Base-by-base conservation (phyloP, 2,329 filamentous ascomycete genomes). In the Eurotiales sp. region DNA sequence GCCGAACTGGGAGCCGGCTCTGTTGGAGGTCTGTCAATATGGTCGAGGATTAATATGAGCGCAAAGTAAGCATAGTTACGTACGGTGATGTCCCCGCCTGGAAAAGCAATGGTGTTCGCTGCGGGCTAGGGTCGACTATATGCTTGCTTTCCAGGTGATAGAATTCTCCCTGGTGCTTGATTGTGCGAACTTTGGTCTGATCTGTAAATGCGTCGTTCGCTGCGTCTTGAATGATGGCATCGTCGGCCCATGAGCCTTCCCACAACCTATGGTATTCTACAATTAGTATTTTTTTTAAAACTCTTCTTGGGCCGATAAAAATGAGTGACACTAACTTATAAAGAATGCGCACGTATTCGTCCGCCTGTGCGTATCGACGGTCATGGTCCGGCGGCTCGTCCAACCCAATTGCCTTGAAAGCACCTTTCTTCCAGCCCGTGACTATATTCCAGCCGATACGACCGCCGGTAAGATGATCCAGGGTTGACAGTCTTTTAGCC, bases 91-190 rank as follows among this genome's bases (percentile, higher is more conserved):
- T 85, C 0, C 86, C 86, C 0, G 86, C 86, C 64, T 89, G 86
- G 3, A 88, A 74, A 3, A 88, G 76, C 2, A 88, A 73, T 0
- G 86, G 86, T 1, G 84, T 87, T 3, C 85, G 72, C 59, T 89
- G 86, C 0, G 84, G 84, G 45, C 78, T 79, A 0, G 85, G 85
- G 46, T 86, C 78, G 50, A 80, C 81, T 56, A 87, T 77, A 56
- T 87, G 82, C 17, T 83, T 83, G 0, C 85, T 84, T 0, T 82
- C 81, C 0, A 87, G 81, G 0, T 66, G 73, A 68, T 82, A 87
- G 65, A 81, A 81, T 60, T 82, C 81, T 3, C 84, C 84, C 0
- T 76, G 61, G 64, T 88, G 85, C 63, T 86, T 77, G 63, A 88
- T 88, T 53, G 80, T 68, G 3, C 85, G 75, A 1, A 88, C 81